Evolutionary conservation across 2,329 filamentous ascomycete species (phyloP), one percentile per base, ranked within the genome.

Genomic region (Arthroderma uncinatum): DNA sequence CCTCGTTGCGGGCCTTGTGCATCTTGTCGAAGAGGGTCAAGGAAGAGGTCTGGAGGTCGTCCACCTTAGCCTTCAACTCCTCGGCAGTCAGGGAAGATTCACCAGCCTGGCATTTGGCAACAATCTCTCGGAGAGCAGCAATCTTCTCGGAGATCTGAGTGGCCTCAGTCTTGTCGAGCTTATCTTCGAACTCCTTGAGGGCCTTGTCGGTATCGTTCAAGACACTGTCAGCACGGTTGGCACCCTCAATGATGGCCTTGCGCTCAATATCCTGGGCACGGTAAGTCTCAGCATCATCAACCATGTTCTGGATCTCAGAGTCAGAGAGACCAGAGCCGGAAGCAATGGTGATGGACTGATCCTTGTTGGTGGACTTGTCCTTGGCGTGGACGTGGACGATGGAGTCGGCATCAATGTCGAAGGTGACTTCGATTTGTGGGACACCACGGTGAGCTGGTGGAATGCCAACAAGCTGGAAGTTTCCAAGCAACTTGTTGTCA

Each of bases 21-120:
- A 98, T 95, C 87, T 97, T 96, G 80, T 97, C 93, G 75, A 98
- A 97, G 70, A 97, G 85, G 78, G 88, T 95, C 77, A 98, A 80
- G 76, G 87, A 92, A 65, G 92, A 89, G 73, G 87, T 88, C 80
- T 97, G 93, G 71, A 98, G 87, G 77, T 96, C 92, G 65, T 97
- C 93, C 68, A 89, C 94, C 89, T 96, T 96, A 79, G 89, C 84
- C 87, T 97, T 97, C 76, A 98, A 86, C 77, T 97, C 88, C 64
- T 88, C 87, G 54, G 91, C 87, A 60, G 89, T 94, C 68, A 87
- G 83, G 62, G 79, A 83, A 69, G 85, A 84, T 80, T 98, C 93
- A 63, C 92, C 92, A 68, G 89, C 83, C 80, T 96, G 92, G 82
- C 83, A 94, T 85, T 95, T 91, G 78, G 85, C 84, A 67, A 97